These are phyloP conservation scores for Peronospora farinosa DNA, from an alignment of 352 stramenopile species.

Conservation along the genomic window DNA sequence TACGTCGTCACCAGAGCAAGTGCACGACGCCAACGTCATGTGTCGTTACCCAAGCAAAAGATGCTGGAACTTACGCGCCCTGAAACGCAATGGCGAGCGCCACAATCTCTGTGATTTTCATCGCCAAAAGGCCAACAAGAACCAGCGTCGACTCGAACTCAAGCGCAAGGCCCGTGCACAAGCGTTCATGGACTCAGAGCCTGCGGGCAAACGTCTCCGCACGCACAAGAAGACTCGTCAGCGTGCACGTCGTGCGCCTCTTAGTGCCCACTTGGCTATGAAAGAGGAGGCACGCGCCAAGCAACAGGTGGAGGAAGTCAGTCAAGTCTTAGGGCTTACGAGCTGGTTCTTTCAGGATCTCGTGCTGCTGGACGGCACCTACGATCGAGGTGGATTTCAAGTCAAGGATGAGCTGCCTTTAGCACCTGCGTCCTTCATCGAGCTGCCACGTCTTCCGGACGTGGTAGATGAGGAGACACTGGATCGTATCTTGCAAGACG, in stretches of 20 bases:
- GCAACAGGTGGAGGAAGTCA: conserved; percentile 14
- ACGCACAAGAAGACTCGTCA: conserved; percentile 21
- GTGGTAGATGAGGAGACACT: conserved; percentile 17
- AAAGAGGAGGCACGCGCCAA: conserved; percentile 27
- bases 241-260: conserved; percentile 15
- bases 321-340: conserved; percentile 4
- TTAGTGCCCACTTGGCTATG: conserved; percentile 41
- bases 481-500: conserved; percentile 12
- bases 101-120: conserved; percentile 60
- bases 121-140: conserved; percentile 57
- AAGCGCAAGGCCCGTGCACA: conserved; percentile 30
- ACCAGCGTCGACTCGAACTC: conserved; percentile 55
- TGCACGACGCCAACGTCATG: conserved; percentile 20
- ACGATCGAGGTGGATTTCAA: conserved; percentile 14
- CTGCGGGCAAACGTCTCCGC: conserved; percentile 9
- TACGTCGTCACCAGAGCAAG: conserved; percentile 1
- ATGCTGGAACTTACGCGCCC: conserved; percentile 33
- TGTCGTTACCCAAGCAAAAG: conserved; percentile 52
- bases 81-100: conserved; percentile 41
- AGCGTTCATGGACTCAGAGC: conserved; percentile 8
- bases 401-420: conserved; percentile 2
- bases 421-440: neutral
- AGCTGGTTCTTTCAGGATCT: conserved; percentile 30
- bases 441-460: conserved; percentile 2
- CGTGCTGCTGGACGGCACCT: conserved; percentile 25